These are phyloP conservation scores for Mycena polygramma DNA, from an alignment of 768 basidiomycete species.

Conservation along the genomic window DNA sequence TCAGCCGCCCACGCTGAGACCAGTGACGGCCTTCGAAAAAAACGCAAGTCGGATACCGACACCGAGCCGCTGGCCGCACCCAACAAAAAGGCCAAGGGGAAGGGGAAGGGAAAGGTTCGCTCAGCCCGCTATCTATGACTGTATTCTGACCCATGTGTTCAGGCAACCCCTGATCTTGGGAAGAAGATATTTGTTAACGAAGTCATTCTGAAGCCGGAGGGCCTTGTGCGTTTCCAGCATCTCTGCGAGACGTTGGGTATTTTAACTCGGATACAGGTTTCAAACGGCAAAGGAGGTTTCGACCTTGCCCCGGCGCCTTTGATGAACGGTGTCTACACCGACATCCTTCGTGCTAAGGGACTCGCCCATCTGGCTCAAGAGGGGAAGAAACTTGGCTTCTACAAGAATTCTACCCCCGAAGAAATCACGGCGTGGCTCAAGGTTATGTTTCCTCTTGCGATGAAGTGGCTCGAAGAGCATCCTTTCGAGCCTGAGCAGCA, in stretches of 20 bases:
- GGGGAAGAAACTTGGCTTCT: not conserved
- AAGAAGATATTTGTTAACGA: not conserved
- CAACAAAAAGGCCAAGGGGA: not conserved
- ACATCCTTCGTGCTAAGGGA: not conserved
- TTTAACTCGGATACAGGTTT: not conserved
- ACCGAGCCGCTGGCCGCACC: not conserved
- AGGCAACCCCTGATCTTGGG: not conserved
- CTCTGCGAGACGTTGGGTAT: not conserved
- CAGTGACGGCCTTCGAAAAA: not conserved
- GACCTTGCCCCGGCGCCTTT: not conserved
- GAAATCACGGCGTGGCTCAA: not conserved
- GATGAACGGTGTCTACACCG: not conserved
- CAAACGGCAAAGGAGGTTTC: not conserved
- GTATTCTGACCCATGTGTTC: not conserved
- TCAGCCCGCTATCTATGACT: not conserved
- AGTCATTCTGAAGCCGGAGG: not conserved
- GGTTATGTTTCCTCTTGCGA: not conserved
- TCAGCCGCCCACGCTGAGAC: not conserved
- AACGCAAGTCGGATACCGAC: not conserved
- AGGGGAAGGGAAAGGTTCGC: not conserved
- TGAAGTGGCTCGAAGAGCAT: not conserved
- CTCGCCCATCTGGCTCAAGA: not conserved
- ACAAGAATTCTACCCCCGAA: not conserved
- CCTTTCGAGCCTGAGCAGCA: not conserved
- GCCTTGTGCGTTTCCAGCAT: not conserved